Evolutionary conservation across 1,139 yeast genomes (phyloP).

Genomic region (Scheffersomyces segobiensis): DNA sequence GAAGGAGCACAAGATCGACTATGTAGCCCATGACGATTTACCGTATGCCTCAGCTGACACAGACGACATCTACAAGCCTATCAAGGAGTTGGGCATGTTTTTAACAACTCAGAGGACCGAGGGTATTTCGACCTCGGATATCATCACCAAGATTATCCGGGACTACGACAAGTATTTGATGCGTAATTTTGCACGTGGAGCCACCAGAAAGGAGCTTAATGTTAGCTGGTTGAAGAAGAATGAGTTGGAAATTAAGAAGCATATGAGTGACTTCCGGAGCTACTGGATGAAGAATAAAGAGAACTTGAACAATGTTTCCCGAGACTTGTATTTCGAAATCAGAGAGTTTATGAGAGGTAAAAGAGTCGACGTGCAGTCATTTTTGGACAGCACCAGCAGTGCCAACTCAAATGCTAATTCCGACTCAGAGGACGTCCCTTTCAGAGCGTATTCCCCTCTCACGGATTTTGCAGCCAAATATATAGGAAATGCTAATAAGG

Average conservation of each 20-base stretch:
- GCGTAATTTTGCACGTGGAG: slow-evolving; percentile 97
- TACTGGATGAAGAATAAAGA: slow-evolving; percentile 77
- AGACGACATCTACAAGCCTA: slow-evolving; percentile 91
- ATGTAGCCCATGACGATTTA: slow-evolving; percentile 95
- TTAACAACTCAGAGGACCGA: slow-evolving; percentile 95
- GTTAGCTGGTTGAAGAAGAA: slow-evolving; percentile 97
- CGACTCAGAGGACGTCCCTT: slow-evolving; percentile 32
- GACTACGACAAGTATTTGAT: slow-evolving; percentile 95
- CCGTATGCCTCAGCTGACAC: slow-evolving; percentile 88
- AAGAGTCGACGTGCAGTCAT: slow-evolving; percentile 41
- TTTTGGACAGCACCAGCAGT: slow-evolving; percentile 24
- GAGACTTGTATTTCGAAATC: slow-evolving; percentile 81
- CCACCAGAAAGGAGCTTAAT: slow-evolving; percentile 91
- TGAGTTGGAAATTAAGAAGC: slow-evolving; percentile 90
- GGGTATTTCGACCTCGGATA: slow-evolving; percentile 94
- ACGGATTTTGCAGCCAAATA: slow-evolving; percentile 63
- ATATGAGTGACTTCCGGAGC: slow-evolving; percentile 80
- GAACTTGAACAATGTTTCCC: slow-evolving; percentile 71
- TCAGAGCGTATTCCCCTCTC: slow-evolving; percentile 49
- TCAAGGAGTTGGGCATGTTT: slow-evolving; percentile 87
- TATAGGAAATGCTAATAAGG: slow-evolving; percentile 55
- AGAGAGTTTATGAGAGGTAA: slow-evolving; percentile 66
- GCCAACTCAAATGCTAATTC: slow-evolving; percentile 16
- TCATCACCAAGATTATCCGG: slow-evolving; percentile 88
- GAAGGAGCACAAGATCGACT: slow-evolving; percentile 78